Base-by-base conservation (phyloP, 192 early-diverging fungal species). In the Chytriomyces sp. region DNA sequence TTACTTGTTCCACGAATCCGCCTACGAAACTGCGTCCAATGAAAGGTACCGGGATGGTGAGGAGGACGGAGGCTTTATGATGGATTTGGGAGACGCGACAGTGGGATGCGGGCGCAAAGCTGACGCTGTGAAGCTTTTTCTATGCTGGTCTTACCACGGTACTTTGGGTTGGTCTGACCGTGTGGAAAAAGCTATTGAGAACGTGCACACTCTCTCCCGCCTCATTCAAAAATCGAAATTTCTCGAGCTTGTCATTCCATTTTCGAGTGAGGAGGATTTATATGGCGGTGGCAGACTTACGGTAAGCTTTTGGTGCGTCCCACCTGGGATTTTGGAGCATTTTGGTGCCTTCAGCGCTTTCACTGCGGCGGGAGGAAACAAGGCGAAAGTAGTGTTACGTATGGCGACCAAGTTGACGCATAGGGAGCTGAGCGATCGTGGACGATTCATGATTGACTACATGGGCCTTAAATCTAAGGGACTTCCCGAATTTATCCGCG, bases 71-170 rank as follows among this genome's bases (percentile, higher is more conserved):
- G 85, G 77, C 17, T 81, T 82, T 32, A 76, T 78, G 25, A 87
- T 87, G 67, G 91, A 93, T 68, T 76, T 93, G 4, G 92, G 92
- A 28, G 89, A 92, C 57, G 90, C 87, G 8, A 91, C 92, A 2
- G 56, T 93, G 40, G 93, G 91, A 14, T 94, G 92, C 67, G 93
- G 93, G 12, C 81, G 93, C 12, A 82, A 89, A 0, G 88, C 92
- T 17, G 93, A 94, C 63, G 89, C 91, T 0, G 71, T 90, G 75
- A 94, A 94, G 69, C 63, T 94, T 61, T 94, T 90, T 81, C 69
- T 94, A 56, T 79, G 80, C 8, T 94, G 93, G 93, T 86, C 85
- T 52, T 90, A 86, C 68, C 87, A 90, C 66, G 93, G 93, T 14
- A 81, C 83, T 2, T 40, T 75, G 26, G 90, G 91, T 40, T 90